Evolutionary conservation across 1,284 basidiomycete species (phyloP), one percentile per base, ranked within the genome.

Genomic region (Ustilago crameri): DNA sequence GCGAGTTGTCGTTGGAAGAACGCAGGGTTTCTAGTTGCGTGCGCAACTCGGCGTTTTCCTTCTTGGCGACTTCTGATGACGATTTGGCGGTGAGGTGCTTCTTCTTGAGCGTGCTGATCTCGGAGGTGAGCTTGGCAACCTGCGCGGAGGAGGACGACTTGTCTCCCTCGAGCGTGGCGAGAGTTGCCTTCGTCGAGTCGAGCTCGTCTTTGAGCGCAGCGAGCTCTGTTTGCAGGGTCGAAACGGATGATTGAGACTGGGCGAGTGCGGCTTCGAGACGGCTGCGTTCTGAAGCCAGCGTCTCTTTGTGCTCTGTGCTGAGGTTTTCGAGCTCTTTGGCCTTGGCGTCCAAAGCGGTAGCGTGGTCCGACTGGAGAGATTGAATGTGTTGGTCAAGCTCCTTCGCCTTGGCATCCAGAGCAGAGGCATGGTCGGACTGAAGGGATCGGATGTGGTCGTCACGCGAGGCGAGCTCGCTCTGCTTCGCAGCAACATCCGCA

Each of bases 31-130:
- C 51, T 3, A 72, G 37, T 49, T 57, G 54, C 17, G 47, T 3
- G 1, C 53, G 49, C 4, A 75, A 45, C n/a, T 69, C 71, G 5
- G 44, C 58, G 27, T 69, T 69, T 42, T 74, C 71, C 45, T 69
- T 69, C 49, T 66, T 73, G 8, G 57, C 61, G 2, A 60, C 70
- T 47, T 73, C 70, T 1, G 56, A 45, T 1, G 57, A 68, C 12
- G 64, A 64, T 38, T 68, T 73, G 42, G 70, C 70, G 5, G 64
- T 72, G 17, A 70, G 51, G 49, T 70, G 67, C 68, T 70, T 75
- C 32, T 71, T 70, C 56, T 72, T 75, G 18, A 65, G 45, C 23
- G 30, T 23, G 4, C 38, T 41, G 18, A 75, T 35, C 27, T 73
- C 70, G 24, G 57, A 20, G 1, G 59, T 27, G 9, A 71, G 68